Conservation (phyloP, 257 asterid species). For the Lycium ferocissimum region DNA sequence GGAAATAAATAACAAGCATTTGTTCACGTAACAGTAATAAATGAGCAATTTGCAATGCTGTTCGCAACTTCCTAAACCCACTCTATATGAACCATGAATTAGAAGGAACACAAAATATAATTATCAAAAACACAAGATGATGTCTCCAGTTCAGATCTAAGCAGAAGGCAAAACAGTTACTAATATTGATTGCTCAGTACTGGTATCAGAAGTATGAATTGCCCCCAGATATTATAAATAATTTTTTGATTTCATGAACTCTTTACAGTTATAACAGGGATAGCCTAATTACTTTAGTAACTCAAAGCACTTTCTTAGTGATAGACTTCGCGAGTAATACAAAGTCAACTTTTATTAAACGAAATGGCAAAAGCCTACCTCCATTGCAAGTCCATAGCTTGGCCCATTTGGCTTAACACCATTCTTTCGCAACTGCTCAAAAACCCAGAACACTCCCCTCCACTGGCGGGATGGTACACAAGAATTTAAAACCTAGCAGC, state of each 20-base stretch:
- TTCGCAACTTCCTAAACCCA: not conserved
- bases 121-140: not conserved
- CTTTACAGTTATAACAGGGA: not conserved
- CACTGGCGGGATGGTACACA: slow-evolving; percentile 86
- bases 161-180: not conserved
- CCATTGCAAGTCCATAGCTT: slow-evolving; percentile 97
- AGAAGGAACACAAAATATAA: not conserved
- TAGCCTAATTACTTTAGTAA: not conserved
- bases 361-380: slow-evolving; percentile 53
- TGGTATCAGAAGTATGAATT: not conserved
- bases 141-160: not conserved
- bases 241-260: not conserved
- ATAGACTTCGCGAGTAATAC: not conserved
- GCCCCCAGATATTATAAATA: not conserved
- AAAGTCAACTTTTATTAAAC: not conserved
- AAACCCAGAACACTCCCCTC: slow-evolving; percentile 98
- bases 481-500: slow-evolving; percentile 81
- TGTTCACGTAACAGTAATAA: not conserved
- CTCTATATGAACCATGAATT: not conserved
- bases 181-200: not conserved
- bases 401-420: slow-evolving; percentile 90
- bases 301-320: not conserved
- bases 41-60: not conserved
- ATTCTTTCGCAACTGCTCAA: slow-evolving; percentile 80
- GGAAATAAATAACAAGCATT: slow-evolving; percentile 31